These are phyloP conservation scores for Yamadazyma ubonensis DNA, from an alignment of 805 yeast genomes.

Conservation along the genomic window DNA sequence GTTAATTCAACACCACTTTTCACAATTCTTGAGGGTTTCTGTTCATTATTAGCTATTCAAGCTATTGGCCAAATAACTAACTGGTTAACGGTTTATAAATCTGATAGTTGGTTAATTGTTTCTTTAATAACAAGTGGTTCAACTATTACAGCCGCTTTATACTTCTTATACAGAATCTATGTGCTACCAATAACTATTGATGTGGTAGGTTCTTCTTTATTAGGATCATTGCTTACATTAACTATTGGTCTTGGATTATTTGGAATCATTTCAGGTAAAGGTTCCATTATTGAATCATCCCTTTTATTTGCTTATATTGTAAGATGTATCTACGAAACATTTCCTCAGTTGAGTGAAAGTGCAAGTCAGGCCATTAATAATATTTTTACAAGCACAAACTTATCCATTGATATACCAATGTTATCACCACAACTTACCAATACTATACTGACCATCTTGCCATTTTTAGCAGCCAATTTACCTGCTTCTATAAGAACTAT, in stretches of 20 bases:
- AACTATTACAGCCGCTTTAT: conserved; percentile 71
- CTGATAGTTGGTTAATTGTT: conserved; percentile 78
- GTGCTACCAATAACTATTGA: conserved; percentile 71
- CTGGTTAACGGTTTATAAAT: conserved; percentile 60
- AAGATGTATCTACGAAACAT: conserved; percentile 87
- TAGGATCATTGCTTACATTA: conserved; percentile 81
- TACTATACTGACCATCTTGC: conserved; percentile 34
- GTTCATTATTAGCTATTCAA: conserved; percentile 88
- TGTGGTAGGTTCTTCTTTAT: conserved; percentile 70
- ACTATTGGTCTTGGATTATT: conserved; percentile 72
- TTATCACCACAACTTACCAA: conserved; percentile 37
- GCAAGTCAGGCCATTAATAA: conserved; percentile 24
- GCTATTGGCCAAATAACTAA: conserved; percentile 80
- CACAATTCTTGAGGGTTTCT: conserved; percentile 88
- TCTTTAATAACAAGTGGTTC: conserved; percentile 72
- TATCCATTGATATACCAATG: conserved; percentile 22
- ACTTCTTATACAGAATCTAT: conserved; percentile 80
- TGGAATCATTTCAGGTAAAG: conserved; percentile 80
- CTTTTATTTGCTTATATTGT: conserved; percentile 87
- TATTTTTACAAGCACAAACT: conserved; percentile 15
- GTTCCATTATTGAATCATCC: conserved; percentile 89
- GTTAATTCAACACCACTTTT: conserved; percentile 85
- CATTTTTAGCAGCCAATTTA: conserved; percentile 51
- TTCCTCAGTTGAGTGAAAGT: conserved; percentile 75
- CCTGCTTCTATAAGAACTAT: conserved; percentile 53